phyloP scores from a whole-genome alignment of 805 yeast genomes.

The Ogataea salicorniae region DNA sequence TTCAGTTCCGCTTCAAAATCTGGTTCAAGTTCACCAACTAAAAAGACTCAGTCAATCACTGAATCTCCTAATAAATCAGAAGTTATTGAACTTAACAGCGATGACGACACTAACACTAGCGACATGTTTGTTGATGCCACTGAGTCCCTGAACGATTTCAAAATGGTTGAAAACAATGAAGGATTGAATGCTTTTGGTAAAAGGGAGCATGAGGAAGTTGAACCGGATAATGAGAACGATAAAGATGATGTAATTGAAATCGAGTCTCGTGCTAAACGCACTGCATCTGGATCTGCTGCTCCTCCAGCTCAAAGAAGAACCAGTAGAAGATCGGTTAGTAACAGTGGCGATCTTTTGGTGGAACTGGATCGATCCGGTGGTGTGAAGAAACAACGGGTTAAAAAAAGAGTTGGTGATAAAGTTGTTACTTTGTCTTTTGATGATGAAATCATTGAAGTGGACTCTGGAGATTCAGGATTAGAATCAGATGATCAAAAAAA shows the following conservation, averaged over 20 bases:
- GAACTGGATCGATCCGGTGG: conserved; percentile 11
- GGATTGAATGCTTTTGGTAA: no score
- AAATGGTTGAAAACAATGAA: neutral
- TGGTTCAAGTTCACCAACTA: neutral
- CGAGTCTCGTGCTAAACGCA: no score
- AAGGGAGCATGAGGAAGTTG: no score
- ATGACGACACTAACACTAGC: conserved; percentile 2
- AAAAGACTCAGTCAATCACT: neutral
- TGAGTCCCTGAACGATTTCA: neutral
- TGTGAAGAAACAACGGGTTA: conserved; percentile 4
- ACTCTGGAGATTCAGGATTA: conserved; percentile 1
- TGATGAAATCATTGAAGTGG: conserved; percentile 2
- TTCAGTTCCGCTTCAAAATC: neutral
- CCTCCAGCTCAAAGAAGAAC: conserved; percentile 1
- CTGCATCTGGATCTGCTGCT: neutral
- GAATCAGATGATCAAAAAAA: no score
- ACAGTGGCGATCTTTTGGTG: conserved; percentile 2
- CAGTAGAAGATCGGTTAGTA: neutral
- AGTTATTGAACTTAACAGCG: neutral
- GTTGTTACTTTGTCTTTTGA: neutral
- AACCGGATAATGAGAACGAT: no score
- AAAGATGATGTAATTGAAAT: no score
- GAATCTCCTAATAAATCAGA: neutral
- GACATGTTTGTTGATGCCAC: conserved; percentile 13
- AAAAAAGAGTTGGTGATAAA: neutral